Evolutionary conservation across 2,329 filamentous ascomycete species (phyloP).

Genomic region (Diplodia mutila): DNA sequence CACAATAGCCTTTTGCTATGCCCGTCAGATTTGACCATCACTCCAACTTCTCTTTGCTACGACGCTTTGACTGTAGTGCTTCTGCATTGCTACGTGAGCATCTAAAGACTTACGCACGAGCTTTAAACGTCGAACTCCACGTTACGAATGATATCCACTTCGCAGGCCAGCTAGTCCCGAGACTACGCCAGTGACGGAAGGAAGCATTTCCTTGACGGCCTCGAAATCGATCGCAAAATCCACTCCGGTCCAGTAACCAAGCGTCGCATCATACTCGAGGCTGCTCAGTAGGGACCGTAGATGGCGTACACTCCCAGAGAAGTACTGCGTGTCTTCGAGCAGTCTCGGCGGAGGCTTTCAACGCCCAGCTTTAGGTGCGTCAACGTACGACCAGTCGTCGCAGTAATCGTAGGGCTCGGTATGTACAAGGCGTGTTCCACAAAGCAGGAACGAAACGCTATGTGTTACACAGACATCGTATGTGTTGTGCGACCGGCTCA

Average conservation of each 20-base stretch:
- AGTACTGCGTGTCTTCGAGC: not conserved
- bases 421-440: no score
- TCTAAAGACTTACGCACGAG: not conserved
- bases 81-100: not conserved
- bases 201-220: not conserved
- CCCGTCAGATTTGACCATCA: not conserved
- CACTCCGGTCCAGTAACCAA: not conserved
- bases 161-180: not conserved
- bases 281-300: not conserved
- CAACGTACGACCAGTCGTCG: not conserved
- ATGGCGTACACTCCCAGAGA: not conserved
- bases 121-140: not conserved
- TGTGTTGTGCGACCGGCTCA: not conserved
- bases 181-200: not conserved
- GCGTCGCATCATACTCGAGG: not conserved
- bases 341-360: not conserved
- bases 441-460: not conserved
- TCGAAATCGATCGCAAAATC: not conserved
- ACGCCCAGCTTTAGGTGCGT: not conserved
- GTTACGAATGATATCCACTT: not conserved
- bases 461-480: not conserved
- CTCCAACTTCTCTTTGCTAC: not conserved
- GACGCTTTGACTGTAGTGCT: not conserved
- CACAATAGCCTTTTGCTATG: not conserved
- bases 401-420: not conserved